phyloP scores from a whole-genome alignment of 148 eudicot species.

The Chenopodium suecicum region DNA sequence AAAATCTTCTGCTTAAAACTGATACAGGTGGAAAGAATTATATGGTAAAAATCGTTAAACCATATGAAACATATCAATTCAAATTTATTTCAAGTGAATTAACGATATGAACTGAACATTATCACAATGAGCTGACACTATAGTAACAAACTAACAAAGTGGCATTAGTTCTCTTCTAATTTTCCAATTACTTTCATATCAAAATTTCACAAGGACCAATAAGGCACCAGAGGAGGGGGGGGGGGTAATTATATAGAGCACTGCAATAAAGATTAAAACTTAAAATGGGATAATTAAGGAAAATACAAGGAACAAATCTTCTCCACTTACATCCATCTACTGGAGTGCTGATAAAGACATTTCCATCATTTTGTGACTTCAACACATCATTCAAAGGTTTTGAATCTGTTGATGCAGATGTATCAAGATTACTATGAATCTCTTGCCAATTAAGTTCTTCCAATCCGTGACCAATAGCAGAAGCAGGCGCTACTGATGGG shows the following conservation, averaged over 20 bases:
- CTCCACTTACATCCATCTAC: constrained; percentile 45
- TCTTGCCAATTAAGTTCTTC: constrained; percentile 61
- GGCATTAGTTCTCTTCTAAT: not conserved
- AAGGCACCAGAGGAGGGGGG: too few relatives aligned
- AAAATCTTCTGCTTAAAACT: not conserved
- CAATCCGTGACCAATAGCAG: constrained; percentile 47
- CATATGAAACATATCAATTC: not conserved
- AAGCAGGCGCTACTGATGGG: constrained; percentile 29
- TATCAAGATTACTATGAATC: constrained; percentile 32
- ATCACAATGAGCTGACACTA: not conserved
- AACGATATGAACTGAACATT: not conserved
- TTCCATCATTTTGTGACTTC: constrained; percentile 33
- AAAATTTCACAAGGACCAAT: too few relatives aligned
- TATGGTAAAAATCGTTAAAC: not conserved
- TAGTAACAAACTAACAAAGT: constrained; percentile 1
- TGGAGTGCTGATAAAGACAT: constrained; percentile 24
- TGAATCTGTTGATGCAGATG: constrained; percentile 24
- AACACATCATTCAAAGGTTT: constrained; percentile 28
- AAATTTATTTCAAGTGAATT: not conserved
- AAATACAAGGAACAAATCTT: not conserved
- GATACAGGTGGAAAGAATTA: not conserved
- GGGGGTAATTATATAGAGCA: not conserved
- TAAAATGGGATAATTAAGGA: not conserved
- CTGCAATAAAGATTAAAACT: not conserved
- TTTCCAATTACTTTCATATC: not conserved